These are phyloP conservation scores for Diaporthe velutina DNA, from an alignment of 2,329 filamentous ascomycete species.

Conservation along the genomic window DNA sequence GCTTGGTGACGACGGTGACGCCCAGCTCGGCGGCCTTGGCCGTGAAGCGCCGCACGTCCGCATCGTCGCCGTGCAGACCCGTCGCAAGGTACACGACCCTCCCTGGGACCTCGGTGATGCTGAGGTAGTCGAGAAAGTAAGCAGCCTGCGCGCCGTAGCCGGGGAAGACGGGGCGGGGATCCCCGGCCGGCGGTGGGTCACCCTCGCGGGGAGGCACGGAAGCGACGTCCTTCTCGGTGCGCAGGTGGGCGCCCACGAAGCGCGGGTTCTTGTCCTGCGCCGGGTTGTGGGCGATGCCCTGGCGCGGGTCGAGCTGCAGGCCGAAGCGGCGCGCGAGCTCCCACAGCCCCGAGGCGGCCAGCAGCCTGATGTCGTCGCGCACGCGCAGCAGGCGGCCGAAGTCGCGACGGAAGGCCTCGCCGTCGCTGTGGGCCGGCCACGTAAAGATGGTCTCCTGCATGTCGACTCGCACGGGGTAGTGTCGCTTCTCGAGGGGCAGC, in stretches of 20 bases:
- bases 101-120: conserved; percentile 42
- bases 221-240: conserved; percentile 50
- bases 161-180: conserved; percentile 42
- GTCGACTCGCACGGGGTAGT: conserved; percentile 50
- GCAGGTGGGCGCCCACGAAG: conserved; percentile 53
- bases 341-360: conserved; percentile 52
- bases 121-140: conserved; percentile 49
- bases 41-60: conserved; percentile 52
- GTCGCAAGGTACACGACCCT: conserved; percentile 58
- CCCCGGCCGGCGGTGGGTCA: neutral
- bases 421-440: conserved; percentile 49
- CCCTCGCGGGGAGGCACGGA: neutral
- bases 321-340: conserved; percentile 47
- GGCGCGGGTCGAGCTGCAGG: conserved; percentile 46
- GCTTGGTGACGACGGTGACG: conserved; percentile 57
- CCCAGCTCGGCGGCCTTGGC: conserved; percentile 51
- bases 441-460: conserved; percentile 46
- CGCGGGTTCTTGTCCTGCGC: conserved; percentile 33
- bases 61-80: conserved; percentile 49
- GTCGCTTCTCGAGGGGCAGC: conserved; percentile 45
- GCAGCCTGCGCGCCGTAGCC: conserved; percentile 50
- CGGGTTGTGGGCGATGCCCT: conserved; percentile 39
- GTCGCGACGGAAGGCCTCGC: conserved; percentile 46
- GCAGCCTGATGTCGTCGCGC: conserved; percentile 49
- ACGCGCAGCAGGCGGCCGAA: conserved; percentile 56